Evolutionary conservation across 345 rosid genomes (phyloP), one percentile per base, ranked within the genome.

Genomic region (Nasturtium officinale): DNA sequence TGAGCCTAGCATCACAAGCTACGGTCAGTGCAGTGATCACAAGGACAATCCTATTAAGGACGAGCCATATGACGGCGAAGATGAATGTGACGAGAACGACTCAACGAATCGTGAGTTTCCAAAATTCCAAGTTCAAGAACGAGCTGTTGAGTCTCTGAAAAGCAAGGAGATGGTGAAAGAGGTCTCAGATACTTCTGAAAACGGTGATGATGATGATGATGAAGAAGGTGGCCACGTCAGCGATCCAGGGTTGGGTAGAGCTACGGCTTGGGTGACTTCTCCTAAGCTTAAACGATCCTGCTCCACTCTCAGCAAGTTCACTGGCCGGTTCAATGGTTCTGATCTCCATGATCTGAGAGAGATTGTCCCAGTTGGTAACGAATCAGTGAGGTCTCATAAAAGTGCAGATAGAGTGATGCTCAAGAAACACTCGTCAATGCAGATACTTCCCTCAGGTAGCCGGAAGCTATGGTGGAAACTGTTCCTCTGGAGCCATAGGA

Each of bases 401-500:
- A 91, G 96, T 71, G 97, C 99, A 9, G 98, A 94, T 70, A 79
- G 84, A 83, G 98, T 91, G 70, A 91, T 94, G 91, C 81, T 94
- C 66, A 88, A 87, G 87, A 94, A 89, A 79, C 95, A 86, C 64
- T 91, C 99, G 7, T 89, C 97, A 0, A 89, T 91, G 85, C 99
- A 94, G 78, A 82, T 94, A 69, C 85, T 91, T 20, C 97, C 99
- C 5, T 94, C 98, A 0, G 86, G 96, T 35, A 88, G 96, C 73
- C 78, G 91, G 43, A 80, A 71, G 43, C 79, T 95, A 16, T 90
- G 96, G 97, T 88, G 97, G 97, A 91, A 91, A 60, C 68, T 91
- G 71, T 89, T 91, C 59, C 88, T 95, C 6, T 91, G 99, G 99
- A 95, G 99, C 77, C 97, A 91, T 67, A 79, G 99, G 77, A 95